These are phyloP conservation scores for Cyberlindnera sargentensis DNA, from an alignment of 805 yeast species.

Conservation along the genomic window DNA sequence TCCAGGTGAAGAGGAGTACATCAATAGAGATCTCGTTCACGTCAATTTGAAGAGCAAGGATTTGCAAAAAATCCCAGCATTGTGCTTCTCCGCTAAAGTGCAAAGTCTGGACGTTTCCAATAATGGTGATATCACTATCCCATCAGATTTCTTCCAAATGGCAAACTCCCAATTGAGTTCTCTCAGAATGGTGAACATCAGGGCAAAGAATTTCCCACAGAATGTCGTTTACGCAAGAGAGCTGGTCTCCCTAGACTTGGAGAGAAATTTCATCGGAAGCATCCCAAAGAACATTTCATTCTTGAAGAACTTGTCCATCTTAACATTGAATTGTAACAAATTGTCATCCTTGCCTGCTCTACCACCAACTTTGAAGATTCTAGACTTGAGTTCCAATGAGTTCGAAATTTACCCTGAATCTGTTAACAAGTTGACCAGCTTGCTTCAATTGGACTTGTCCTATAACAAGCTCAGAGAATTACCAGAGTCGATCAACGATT, in stretches of 20 bases:
- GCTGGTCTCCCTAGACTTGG: slow-evolving; percentile 62
- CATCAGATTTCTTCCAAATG: slow-evolving; percentile 76
- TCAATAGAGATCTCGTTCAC: slow-evolving; percentile 59
- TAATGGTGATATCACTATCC: slow-evolving; percentile 79
- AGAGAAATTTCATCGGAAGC: slow-evolving; percentile 66
- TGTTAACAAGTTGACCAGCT: slow-evolving; percentile 48
- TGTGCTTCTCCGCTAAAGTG: slow-evolving; percentile 75
- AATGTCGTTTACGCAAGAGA: slow-evolving; percentile 65
- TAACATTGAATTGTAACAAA: slow-evolving; percentile 73
- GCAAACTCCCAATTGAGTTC: slow-evolving; percentile 63
- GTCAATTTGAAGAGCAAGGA: slow-evolving; percentile 70
- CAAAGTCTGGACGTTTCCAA: slow-evolving; percentile 76
- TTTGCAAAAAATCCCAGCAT: slow-evolving; percentile 77
- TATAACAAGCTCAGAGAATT: slow-evolving; percentile 62
- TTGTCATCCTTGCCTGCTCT: slow-evolving; percentile 54
- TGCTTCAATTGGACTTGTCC: slow-evolving; percentile 69
- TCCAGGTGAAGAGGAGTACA: slow-evolving; percentile 62
- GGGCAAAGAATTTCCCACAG: slow-evolving; percentile 67
- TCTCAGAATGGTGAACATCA: slow-evolving; percentile 63
- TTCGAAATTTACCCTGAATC: slow-evolving; percentile 59
- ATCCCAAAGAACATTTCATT: slow-evolving; percentile 52
- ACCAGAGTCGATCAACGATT: slow-evolving; percentile 54
- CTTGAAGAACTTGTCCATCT: slow-evolving; percentile 45
- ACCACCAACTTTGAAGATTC: slow-evolving; percentile 43
- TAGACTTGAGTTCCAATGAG: slow-evolving; percentile 78